A percentile compares a stretch with the other conserved stretches of the same genome.
These are phyloP conservation scores for Lactarius quietus DNA, from an alignment of 768 basidiomycete species.

Conservation along the genomic window DNA sequence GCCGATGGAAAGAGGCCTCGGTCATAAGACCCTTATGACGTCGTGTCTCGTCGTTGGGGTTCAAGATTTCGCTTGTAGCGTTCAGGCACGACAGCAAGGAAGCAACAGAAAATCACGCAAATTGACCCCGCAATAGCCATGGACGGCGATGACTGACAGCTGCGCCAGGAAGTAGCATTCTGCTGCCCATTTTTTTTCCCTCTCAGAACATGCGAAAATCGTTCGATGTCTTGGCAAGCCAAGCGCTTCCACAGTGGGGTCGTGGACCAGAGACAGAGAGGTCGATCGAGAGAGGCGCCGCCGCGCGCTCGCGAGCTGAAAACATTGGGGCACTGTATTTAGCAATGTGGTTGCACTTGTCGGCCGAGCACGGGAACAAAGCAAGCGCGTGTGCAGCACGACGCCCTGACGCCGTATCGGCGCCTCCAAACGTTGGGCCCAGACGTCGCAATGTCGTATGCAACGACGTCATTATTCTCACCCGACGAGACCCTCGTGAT, in stretches of 20 bases:
- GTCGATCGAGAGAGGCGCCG: background rate
- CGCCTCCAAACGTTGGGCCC: background rate
- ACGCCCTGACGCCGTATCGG: too few species aligned
- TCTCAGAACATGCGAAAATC: background rate
- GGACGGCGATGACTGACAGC: background rate
- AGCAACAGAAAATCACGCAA: background rate
- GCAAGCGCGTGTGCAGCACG: background rate
- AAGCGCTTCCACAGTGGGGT: background rate
- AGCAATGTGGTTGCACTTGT: background rate
- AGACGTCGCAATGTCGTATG: background rate
- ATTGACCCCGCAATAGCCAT: background rate
- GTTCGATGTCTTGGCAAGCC: background rate
- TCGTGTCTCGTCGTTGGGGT: background rate
- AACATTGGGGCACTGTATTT: background rate
- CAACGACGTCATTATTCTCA: constrained; percentile 20
- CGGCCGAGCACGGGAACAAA: background rate
- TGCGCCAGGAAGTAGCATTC: background rate
- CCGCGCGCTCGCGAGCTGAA: background rate
- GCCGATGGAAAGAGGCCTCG: background rate
- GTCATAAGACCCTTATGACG: background rate
- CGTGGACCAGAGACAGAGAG: background rate
- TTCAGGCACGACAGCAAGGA: background rate
- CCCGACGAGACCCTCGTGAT: background rate
- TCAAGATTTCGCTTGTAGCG: background rate
- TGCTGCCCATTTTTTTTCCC: background rate